phyloP scores from a whole-genome alignment of 192 early-diverging fungal species.

The Backusella psychrophila region DNA sequence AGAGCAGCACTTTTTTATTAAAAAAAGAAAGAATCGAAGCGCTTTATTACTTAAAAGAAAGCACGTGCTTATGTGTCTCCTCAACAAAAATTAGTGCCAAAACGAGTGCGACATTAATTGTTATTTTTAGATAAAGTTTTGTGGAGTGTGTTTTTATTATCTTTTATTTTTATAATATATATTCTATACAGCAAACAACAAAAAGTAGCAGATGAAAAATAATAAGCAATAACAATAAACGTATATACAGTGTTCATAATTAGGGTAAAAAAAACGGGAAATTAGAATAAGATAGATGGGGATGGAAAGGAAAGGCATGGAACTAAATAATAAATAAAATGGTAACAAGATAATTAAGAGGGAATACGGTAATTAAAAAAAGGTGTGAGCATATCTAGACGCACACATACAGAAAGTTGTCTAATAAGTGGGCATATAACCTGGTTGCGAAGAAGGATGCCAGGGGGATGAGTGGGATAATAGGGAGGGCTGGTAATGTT shows the following conservation, averaged over 20 bases:
- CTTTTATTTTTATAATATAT: not conserved
- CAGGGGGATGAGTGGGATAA: constrained; percentile 3
- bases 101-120: not conserved
- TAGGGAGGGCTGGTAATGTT: constrained; percentile 2
- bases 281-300: not conserved
- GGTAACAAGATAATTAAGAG: not conserved
- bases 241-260: constrained; percentile 1
- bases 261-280: not conserved
- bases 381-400: not conserved
- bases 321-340: not conserved
- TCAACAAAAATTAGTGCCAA: not conserved
- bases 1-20: not conserved
- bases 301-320: not conserved
- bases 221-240: not conserved
- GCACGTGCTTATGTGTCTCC: constrained; percentile 2
- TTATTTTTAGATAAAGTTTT: constrained; percentile 1
- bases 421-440: constrained; percentile 4
- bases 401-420: not conserved
- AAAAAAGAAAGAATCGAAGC: not conserved
- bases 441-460: not conserved
- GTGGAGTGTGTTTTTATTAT: not conserved
- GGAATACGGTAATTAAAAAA: not conserved
- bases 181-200: not conserved
- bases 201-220: not conserved
- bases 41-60: not conserved